Evolutionary conservation across 1,284 basidiomycete genomes (phyloP).

Genomic region (Cryptococcus wingfieldii): DNA sequence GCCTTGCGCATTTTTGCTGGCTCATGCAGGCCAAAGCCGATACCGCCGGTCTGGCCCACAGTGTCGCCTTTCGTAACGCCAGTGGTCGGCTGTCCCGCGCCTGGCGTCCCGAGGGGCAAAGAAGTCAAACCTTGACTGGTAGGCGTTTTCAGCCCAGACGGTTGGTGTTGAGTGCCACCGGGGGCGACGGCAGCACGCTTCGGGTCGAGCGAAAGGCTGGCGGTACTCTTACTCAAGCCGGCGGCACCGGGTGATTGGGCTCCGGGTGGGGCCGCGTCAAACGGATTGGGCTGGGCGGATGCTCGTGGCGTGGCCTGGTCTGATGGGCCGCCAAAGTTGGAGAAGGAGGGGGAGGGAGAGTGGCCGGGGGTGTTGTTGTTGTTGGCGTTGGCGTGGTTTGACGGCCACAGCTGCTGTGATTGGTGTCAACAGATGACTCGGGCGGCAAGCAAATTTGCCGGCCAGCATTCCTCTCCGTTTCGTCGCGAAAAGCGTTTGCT

Average conservation of each 20-base stretch:
- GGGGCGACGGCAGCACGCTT: slow-evolving; percentile 22
- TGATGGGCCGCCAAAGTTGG: slow-evolving; percentile 48
- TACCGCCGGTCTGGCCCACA: slow-evolving; percentile 31
- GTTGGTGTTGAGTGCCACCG: slow-evolving; percentile 43
- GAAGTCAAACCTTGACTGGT: slow-evolving; percentile 43
- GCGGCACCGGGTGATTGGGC: slow-evolving; percentile 10
- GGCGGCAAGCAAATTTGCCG: slow-evolving; percentile 5
- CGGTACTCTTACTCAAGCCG: slow-evolving; percentile 24
- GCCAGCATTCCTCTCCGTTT: neutral
- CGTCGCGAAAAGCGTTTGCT: too few species aligned
- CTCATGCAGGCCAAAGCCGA: slow-evolving; percentile 48
- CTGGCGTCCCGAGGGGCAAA: slow-evolving; percentile 44
- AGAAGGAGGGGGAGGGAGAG: slow-evolving; percentile 39
- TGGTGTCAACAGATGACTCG: neutral
- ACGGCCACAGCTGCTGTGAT: slow-evolving; percentile 42
- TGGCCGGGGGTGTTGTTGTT: slow-evolving; percentile 34
- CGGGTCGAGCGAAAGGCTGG: slow-evolving; percentile 38
- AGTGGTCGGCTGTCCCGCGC: slow-evolving; percentile 43
- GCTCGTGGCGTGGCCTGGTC: slow-evolving; percentile 71
- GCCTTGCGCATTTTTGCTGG: slow-evolving; percentile 49
- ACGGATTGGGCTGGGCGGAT: slow-evolving; percentile 60
- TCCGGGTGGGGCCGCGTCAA: slow-evolving; percentile 52
- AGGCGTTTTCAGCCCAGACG: slow-evolving; percentile 44
- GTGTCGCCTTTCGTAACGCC: slow-evolving; percentile 45
- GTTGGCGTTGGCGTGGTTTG: slow-evolving; percentile 19